These are phyloP conservation scores for Cinchona pubescens DNA, from an alignment of 257 asterid genomes.

Conservation along the genomic window DNA sequence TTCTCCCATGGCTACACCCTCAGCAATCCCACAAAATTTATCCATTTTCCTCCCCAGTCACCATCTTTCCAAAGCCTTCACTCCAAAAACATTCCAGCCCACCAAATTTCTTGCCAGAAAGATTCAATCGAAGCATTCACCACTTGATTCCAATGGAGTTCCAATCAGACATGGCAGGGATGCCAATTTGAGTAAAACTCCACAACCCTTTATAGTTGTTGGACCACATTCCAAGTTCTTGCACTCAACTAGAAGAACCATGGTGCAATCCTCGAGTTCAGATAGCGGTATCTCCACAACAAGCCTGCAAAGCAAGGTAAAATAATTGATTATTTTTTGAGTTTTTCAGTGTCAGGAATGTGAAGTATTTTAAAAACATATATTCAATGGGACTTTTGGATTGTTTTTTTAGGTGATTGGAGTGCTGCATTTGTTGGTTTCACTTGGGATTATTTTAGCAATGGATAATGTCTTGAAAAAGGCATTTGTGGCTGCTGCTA, in stretches of 20 bases:
- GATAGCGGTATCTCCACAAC: slow-evolving; percentile 39
- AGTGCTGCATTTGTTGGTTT: slow-evolving; percentile 66
- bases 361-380: too few species aligned
- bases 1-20: slow-evolving; percentile 35
- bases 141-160: slow-evolving; percentile 24
- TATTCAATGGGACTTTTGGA: slow-evolving; percentile 1
- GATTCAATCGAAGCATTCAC: slow-evolving; percentile 16
- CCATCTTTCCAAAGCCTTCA: slow-evolving; percentile 19
- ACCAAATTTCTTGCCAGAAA: slow-evolving; percentile 23
- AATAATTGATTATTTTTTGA: not conserved
- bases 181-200: slow-evolving; percentile 2
- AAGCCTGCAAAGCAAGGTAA: slow-evolving; percentile 51
- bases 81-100: slow-evolving; percentile 15
- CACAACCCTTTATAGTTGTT: slow-evolving; percentile 21
- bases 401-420: slow-evolving; percentile 47
- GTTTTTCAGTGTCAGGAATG: too few species aligned
- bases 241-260: slow-evolving; percentile 27
- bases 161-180: slow-evolving; percentile 1
- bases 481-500: slow-evolving; percentile 81
- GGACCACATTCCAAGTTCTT: slow-evolving; percentile 19
- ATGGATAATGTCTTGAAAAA: slow-evolving; percentile 69
- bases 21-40: slow-evolving; percentile 37
- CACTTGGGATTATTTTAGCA: slow-evolving; percentile 81
- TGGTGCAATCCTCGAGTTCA: slow-evolving; percentile 47
- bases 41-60: slow-evolving; percentile 35